Evolutionary conservation across 305 asterid species (phyloP).

Genomic region (Ajuga reptans): DNA sequence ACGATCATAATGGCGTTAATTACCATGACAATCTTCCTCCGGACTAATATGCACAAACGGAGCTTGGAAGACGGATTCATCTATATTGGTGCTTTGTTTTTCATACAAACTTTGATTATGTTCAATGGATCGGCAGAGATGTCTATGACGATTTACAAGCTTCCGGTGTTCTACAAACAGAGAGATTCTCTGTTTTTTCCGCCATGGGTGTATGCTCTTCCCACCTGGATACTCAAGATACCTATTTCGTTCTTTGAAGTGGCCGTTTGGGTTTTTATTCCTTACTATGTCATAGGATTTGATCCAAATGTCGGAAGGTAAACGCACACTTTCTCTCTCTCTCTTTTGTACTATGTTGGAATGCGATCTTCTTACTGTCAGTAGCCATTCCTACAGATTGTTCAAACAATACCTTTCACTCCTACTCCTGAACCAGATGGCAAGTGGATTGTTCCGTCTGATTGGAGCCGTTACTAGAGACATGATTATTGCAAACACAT

Average conservation of each 20-base stretch:
- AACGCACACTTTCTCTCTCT: no score
- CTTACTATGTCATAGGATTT: slow-evolving; percentile 34
- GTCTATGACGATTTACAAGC: slow-evolving; percentile 32
- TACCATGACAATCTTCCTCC: slow-evolving; percentile 28
- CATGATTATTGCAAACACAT: slow-evolving; percentile 36
- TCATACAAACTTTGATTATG: slow-evolving; percentile 13
- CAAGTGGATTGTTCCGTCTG: slow-evolving; percentile 29
- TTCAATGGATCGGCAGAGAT: slow-evolving; percentile 36
- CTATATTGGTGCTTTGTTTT: slow-evolving; percentile 24
- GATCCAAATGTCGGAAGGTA: slow-evolving; percentile 37
- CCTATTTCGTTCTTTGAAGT: slow-evolving; percentile 28
- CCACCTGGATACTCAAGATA: slow-evolving; percentile 32
- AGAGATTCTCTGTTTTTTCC: slow-evolving; percentile 32
- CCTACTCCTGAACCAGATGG: slow-evolving; percentile 29
- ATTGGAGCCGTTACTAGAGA: slow-evolving; percentile 25
- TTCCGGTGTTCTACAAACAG: slow-evolving; percentile 33
- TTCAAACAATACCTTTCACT: slow-evolving; percentile 32
- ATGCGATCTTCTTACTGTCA: no score
- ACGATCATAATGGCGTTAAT: slow-evolving; percentile 14
- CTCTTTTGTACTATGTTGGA: no score
- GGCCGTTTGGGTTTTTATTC: slow-evolving; percentile 20
- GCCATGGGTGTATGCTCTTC: slow-evolving; percentile 32
- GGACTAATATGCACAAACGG: slow-evolving; percentile 26
- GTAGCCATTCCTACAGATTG: slow-evolving; percentile 31
- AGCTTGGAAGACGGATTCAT: slow-evolving; percentile 25